Conservation (phyloP, 1,139 yeast genomes). For the Diutina rugosa region DNA sequence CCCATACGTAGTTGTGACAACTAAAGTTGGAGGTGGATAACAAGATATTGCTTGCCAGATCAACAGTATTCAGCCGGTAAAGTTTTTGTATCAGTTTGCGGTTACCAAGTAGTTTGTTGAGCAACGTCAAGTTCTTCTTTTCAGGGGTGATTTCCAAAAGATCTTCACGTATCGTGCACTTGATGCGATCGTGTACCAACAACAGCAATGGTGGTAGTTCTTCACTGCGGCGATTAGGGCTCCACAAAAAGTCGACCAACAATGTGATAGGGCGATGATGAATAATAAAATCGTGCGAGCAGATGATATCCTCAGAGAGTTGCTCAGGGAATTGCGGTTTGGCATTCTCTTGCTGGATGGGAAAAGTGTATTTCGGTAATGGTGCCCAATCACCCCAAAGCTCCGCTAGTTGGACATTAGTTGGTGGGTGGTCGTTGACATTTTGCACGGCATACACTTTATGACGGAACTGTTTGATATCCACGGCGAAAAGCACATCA, state of each 20-base stretch:
- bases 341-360: background rate
- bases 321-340: background rate
- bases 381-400: background rate
- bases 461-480: background rate
- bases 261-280: background rate
- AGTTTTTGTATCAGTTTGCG: constrained; percentile 62
- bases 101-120: constrained; percentile 68
- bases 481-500: background rate
- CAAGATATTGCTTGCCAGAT: constrained; percentile 14
- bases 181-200: constrained; percentile 26
- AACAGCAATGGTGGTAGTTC: constrained; percentile 10
- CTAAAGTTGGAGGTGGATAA: constrained; percentile 30
- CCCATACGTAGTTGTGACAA: constrained; percentile 57
- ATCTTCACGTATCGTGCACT: constrained; percentile 21
- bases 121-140: constrained; percentile 7
- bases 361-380: background rate
- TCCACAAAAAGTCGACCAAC: background rate
- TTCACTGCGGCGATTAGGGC: background rate
- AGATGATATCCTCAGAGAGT: background rate
- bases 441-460: background rate
- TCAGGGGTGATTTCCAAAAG: background rate
- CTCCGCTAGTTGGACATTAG: background rate
- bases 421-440: background rate
- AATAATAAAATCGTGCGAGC: background rate
- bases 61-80: constrained; percentile 37